phyloP scores from a whole-genome alignment of 495 filamentous ascomycete genomes.

The Aspergillus avenaceus region DNA sequence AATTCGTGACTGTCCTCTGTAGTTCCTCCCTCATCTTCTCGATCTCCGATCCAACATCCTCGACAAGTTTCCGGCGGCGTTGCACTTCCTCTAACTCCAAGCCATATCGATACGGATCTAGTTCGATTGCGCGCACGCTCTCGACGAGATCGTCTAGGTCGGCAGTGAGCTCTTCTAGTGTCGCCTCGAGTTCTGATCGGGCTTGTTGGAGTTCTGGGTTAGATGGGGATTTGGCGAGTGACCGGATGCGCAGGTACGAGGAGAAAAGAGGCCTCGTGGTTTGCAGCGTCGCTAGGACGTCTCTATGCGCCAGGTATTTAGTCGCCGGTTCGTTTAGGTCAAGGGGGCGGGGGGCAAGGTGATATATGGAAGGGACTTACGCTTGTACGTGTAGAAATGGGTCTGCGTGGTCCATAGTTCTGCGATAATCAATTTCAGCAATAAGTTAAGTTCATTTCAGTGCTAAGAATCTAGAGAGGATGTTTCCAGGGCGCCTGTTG shows the following conservation, averaged over 20 bases:
- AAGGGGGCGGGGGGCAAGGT: conserved; percentile 4
- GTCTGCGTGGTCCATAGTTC: conserved; percentile 65
- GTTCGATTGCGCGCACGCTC: conserved; percentile 82
- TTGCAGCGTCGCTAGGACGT: conserved; percentile 78
- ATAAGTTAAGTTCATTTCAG: neutral
- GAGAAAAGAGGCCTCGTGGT: conserved; percentile 80
- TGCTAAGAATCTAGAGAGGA: no score
- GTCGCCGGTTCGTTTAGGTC: neutral
- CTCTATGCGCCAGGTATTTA: conserved; percentile 53
- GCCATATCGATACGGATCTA: conserved; percentile 84
- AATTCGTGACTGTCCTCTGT: conserved; percentile 43
- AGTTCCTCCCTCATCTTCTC: conserved; percentile 87
- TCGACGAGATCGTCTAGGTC: conserved; percentile 88
- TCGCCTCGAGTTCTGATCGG: conserved; percentile 73
- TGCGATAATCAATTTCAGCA: neutral
- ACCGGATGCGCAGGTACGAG: conserved; percentile 94
- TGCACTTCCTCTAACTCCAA: conserved; percentile 79
- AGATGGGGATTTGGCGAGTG: conserved; percentile 61
- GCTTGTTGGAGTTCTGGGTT: conserved; percentile 86
- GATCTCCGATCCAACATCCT: conserved; percentile 83
- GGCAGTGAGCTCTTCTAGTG: conserved; percentile 70
- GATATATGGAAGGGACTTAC: conserved; percentile 49
- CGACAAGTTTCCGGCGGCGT: conserved; percentile 75
- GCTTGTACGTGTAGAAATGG: conserved; percentile 93
- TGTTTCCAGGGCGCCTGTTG: no score